Conservation (phyloP, 257 asterid species). For the Vinca minor region DNA sequence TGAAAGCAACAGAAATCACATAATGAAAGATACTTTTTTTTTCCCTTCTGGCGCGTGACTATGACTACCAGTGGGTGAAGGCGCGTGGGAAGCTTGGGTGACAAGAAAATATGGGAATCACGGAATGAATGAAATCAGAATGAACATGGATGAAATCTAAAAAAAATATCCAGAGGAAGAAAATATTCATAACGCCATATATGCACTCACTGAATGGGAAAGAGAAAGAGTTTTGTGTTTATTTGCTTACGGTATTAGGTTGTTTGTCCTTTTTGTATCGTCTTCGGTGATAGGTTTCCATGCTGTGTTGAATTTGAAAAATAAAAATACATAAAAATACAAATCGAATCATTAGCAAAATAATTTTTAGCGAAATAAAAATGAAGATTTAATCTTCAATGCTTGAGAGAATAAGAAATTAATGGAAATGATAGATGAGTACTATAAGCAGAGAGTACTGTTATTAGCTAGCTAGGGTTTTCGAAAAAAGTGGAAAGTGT, state of each 20-base stretch:
- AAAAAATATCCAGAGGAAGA: not conserved
- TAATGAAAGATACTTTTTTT: not conserved
- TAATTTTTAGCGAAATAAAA: not conserved
- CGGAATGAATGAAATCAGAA: not conserved
- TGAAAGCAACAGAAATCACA: slow-evolving; percentile 9
- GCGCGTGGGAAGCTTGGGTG: slow-evolving; percentile 19
- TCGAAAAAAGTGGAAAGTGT: slow-evolving; percentile 14
- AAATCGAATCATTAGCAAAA: not conserved
- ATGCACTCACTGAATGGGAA: not conserved
- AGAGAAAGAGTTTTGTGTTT: slow-evolving; percentile 8
- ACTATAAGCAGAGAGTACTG: not conserved
- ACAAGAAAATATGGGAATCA: slow-evolving; percentile 7
- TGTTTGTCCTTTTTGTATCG: slow-evolving; percentile 39
- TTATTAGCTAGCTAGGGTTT: slow-evolving; percentile 33
- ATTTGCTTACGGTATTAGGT: slow-evolving; percentile 22
- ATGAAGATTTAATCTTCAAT: not conserved
- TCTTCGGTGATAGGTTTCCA: slow-evolving; percentile 69
- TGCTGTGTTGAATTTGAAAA: slow-evolving; percentile 27
- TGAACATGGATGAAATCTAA: not conserved
- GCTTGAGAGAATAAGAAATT: not conserved
- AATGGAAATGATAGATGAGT: not conserved
- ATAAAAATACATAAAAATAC: not conserved
- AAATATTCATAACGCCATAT: not conserved
- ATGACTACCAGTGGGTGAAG: not conserved
- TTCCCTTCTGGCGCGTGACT: slow-evolving; percentile 19